phyloP scores from a whole-genome alignment of 2,329 filamentous ascomycete species.

The Venturia nashicola region DNA sequence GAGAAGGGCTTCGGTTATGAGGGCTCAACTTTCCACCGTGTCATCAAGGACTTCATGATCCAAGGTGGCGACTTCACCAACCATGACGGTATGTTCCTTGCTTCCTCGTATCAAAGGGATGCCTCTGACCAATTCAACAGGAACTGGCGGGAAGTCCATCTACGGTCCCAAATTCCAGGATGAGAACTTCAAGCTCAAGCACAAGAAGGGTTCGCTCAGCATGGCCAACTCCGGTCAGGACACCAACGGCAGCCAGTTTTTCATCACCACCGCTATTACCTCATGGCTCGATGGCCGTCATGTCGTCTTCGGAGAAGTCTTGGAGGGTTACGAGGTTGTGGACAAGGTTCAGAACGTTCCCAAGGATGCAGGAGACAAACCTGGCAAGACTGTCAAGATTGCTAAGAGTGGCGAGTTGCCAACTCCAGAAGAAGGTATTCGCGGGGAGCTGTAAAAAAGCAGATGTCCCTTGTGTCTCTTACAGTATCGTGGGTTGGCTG shows the following conservation, averaged over 20 bases:
- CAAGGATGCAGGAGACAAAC: conserved; percentile 57
- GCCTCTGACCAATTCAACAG: conserved; percentile 18
- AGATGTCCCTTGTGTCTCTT: conserved; percentile 15
- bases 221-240: conserved; percentile 69
- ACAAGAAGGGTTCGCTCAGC: conserved; percentile 73
- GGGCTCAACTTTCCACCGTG: conserved; percentile 75
- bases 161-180: conserved; percentile 75
- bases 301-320: conserved; percentile 80
- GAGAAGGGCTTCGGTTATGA: conserved; percentile 80
- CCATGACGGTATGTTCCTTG: conserved; percentile 41
- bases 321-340: conserved; percentile 74
- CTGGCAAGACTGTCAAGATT: conserved; percentile 59
- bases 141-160: conserved; percentile 79
- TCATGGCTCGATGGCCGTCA: conserved; percentile 73
- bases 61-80: conserved; percentile 83
- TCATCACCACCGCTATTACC: conserved; percentile 76
- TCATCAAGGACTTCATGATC: conserved; percentile 88
- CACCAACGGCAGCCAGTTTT: conserved; percentile 84
- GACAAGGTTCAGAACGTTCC: conserved; percentile 63
- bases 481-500: conserved; percentile 5
- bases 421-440: conserved; percentile 82
- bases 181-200: conserved; percentile 92
- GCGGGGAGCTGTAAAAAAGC: conserved; percentile 64
- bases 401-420: conserved; percentile 72
- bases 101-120: conserved; percentile 11